phyloP scores from a whole-genome alignment of 148 eudicot species.

The Vaccinium vitisidaea region DNA sequence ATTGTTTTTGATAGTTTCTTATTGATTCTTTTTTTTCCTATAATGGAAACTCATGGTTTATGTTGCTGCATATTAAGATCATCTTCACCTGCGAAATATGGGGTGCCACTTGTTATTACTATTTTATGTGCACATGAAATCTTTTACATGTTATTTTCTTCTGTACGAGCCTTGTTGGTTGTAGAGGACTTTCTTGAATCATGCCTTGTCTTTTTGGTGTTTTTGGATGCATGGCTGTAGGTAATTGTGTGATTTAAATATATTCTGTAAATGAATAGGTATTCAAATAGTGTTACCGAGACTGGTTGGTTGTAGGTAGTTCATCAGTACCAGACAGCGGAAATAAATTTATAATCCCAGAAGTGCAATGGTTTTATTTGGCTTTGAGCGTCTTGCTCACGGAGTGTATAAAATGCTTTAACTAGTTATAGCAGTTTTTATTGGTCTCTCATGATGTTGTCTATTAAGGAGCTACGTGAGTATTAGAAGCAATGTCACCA shows the following conservation, averaged over 20 bases:
- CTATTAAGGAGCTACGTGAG: neutral
- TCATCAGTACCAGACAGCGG: neutral
- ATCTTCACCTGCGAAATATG: neutral
- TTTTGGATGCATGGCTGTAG: neutral
- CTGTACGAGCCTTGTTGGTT: neutral
- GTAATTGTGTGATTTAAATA: neutral
- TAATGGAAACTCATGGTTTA: neutral
- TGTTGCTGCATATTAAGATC: neutral
- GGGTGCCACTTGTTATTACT: neutral
- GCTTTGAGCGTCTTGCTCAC: neutral
- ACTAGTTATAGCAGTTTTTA: neutral
- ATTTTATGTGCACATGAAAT: neutral
- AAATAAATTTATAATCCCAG: neutral
- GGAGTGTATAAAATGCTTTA: neutral
- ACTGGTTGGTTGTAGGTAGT: neutral
- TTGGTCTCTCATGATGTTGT: neutral
- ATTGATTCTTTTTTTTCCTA: neutral
- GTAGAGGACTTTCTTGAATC: neutral
- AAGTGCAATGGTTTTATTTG: neutral
- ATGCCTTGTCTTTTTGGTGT: neutral
- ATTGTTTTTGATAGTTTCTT: neutral
- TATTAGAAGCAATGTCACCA: neutral
- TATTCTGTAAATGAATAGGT: neutral
- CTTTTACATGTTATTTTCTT: neutral
- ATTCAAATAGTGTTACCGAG: neutral